Evolutionary conservation across 139 green algal genomes (phyloP).

Genomic region (Chlorella sp.): DNA sequence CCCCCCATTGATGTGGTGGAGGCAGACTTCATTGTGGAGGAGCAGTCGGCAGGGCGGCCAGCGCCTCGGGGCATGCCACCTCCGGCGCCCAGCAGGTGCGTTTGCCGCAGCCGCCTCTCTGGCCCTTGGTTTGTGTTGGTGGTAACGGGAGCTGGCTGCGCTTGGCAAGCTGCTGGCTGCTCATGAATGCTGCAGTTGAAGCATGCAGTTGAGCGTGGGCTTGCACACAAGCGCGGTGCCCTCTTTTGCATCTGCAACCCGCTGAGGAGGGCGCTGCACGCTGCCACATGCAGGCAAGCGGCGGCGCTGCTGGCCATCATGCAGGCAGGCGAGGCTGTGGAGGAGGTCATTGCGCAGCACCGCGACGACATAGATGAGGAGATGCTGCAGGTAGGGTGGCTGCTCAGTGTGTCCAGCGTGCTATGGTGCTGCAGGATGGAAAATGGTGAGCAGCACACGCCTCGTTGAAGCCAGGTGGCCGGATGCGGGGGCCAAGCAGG

Average conservation of each 20-base stretch:
- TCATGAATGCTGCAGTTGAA: too few species aligned
- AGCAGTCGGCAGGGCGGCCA: background rate
- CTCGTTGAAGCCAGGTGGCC: too few species aligned
- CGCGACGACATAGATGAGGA: conserved; percentile 10
- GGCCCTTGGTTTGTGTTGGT: background rate
- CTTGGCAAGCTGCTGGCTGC: background rate
- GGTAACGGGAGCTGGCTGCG: background rate
- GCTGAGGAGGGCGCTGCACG: background rate
- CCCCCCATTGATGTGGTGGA: background rate
- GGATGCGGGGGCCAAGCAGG: too few species aligned
- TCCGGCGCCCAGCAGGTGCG: background rate
- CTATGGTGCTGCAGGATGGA: background rate
- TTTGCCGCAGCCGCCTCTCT: background rate
- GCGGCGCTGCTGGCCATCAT: conserved; percentile 34
- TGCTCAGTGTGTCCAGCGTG: background rate
- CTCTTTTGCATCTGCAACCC: too few species aligned
- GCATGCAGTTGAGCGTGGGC: background rate
- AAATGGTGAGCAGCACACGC: too few species aligned
- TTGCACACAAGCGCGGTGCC: background rate
- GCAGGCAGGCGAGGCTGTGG: conserved; percentile 24
- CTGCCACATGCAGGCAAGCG: background rate
- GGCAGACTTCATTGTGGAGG: background rate
- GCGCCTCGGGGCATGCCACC: background rate
- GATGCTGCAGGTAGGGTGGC: conserved; percentile 20
- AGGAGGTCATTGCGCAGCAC: conserved; percentile 18